Conservation (phyloP, 768 basidiomycete species). For the Tylopilus felleus region DNA sequence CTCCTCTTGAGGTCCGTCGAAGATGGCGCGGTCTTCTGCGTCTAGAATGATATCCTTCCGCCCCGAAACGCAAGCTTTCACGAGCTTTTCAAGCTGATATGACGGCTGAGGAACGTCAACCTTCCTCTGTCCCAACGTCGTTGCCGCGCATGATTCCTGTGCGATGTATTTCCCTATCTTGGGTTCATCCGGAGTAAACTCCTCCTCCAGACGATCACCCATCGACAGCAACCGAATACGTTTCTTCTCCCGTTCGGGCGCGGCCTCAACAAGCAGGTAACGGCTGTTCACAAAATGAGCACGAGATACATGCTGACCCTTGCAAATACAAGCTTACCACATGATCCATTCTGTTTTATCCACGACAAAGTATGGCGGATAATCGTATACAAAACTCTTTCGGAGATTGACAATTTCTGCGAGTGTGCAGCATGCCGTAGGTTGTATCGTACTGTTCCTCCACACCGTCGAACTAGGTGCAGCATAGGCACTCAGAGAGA, state of each 20-base stretch:
- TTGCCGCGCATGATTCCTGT: constrained; percentile 40
- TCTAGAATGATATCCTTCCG: constrained; percentile 45
- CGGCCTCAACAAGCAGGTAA: constrained; percentile 52
- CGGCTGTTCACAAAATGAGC: constrained; percentile 38
- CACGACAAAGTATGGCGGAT: constrained; percentile 56
- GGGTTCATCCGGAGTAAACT: neutral
- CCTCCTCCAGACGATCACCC: neutral
- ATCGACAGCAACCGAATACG: neutral
- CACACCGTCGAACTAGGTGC: constrained; percentile 39
- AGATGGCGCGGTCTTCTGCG: constrained; percentile 46
- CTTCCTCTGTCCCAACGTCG: constrained; percentile 7
- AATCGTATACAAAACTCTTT: constrained; percentile 49
- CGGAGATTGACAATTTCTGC: constrained; percentile 67
- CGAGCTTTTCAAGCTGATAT: constrained; percentile 48
- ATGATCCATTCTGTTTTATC: constrained; percentile 67
- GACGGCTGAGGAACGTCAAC: constrained; percentile 59
- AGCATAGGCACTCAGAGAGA: constrained; percentile 46
- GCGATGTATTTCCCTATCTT: constrained; percentile 38
- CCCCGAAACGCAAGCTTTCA: constrained; percentile 40
- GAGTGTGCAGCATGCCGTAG: constrained; percentile 52
- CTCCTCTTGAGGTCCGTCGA: constrained; percentile 25
- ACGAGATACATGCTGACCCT: neutral
- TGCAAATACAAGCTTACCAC: constrained; percentile 40
- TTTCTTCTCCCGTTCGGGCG: neutral
- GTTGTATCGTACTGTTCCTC: constrained; percentile 48